Percentiles rank a stretch among this genome's conserved stretches.
phyloP scores from a whole-genome alignment of 805 yeast species.

The Candida arabinofermentans region DNA sequence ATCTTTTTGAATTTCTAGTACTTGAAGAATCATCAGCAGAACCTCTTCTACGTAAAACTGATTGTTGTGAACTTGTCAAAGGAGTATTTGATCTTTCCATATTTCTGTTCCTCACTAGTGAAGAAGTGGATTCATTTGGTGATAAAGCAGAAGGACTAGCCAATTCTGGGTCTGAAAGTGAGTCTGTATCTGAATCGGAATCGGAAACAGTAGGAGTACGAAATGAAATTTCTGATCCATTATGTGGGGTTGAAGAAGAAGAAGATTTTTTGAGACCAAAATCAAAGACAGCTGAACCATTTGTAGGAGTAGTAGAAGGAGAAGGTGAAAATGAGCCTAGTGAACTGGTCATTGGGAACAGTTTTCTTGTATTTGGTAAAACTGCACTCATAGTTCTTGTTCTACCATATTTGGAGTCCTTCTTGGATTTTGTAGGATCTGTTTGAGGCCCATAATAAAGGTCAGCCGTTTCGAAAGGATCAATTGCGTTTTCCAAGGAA shows the following conservation, averaged over 20 bases:
- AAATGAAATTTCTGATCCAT: too few species aligned
- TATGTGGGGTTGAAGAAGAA: background rate
- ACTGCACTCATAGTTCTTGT: constrained; percentile 50
- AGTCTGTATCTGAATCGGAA: constrained; percentile 2
- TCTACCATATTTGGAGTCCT: constrained; percentile 41
- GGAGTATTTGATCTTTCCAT: constrained; percentile 9
- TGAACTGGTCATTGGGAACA: constrained; percentile 6
- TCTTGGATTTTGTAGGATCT: constrained; percentile 45
- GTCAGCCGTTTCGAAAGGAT: constrained; percentile 69
- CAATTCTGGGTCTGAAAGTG: too few species aligned
- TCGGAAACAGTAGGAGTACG: background rate
- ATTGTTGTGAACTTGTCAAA: background rate
- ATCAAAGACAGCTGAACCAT: constrained; percentile 17
- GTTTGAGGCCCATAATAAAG: constrained; percentile 63
- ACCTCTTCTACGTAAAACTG: constrained; percentile 39
- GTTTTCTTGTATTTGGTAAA: constrained; percentile 19
- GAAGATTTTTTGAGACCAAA: constrained; percentile 1
- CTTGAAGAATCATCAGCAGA: constrained; percentile 49
- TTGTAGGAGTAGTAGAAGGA: constrained; percentile 10
- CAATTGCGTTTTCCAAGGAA: constrained; percentile 43
- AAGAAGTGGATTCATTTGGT: constrained; percentile 19
- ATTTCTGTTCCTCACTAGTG: constrained; percentile 14
- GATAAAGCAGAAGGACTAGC: constrained; percentile 8
- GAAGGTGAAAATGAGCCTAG: constrained; percentile 6
- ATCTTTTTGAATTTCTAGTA: constrained; percentile 38